Percentiles rank a stretch among this genome's conserved stretches.
Evolutionary conservation across 2,329 filamentous ascomycete genomes (phyloP).

Genomic region (Fusarium sp.): DNA sequence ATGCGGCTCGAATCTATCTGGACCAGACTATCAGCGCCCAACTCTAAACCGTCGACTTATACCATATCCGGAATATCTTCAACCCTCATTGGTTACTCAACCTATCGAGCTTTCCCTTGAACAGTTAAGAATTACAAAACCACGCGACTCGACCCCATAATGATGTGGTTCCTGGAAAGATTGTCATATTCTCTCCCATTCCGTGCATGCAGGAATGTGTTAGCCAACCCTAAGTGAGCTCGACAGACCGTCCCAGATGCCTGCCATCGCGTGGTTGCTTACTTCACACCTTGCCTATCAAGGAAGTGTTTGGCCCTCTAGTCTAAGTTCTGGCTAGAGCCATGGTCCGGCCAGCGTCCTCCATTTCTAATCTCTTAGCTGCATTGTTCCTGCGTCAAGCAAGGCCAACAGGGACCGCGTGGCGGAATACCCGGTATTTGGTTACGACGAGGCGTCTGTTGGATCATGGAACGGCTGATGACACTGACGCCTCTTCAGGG

Average conservation of each 20-base stretch:
- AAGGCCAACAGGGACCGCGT: not conserved
- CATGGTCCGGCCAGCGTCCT: not conserved
- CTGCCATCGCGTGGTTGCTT: not conserved
- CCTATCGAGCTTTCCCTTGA: not conserved
- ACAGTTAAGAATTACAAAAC: not conserved
- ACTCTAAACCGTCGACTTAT: not conserved
- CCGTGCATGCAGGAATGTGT: slow-evolving; percentile 1
- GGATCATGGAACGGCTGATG: not conserved
- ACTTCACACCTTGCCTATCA: not conserved
- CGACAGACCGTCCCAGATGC: not conserved
- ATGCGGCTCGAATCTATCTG: slow-evolving; percentile 20
- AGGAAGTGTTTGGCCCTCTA: not conserved
- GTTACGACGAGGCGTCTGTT: slow-evolving; percentile 3
- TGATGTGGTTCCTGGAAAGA: not conserved
- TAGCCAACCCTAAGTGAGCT: not conserved
- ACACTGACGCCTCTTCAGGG: slow-evolving; percentile 11
- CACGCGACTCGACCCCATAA: not conserved
- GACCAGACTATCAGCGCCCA: not conserved
- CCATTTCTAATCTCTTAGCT: slow-evolving; percentile 1
- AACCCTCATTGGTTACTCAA: slow-evolving; percentile 1
- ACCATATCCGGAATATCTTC: slow-evolving; percentile 20
- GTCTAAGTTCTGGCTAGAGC: slow-evolving; percentile 1
- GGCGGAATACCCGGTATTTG: slow-evolving; percentile 17
- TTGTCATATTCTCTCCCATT: slow-evolving; percentile 1
- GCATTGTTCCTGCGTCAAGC: slow-evolving; percentile 17